These are phyloP conservation scores for Thuidium tamariscinum DNA, from an alignment of 225 moss, liverwort and hornwort genomes.

Conservation along the genomic window DNA sequence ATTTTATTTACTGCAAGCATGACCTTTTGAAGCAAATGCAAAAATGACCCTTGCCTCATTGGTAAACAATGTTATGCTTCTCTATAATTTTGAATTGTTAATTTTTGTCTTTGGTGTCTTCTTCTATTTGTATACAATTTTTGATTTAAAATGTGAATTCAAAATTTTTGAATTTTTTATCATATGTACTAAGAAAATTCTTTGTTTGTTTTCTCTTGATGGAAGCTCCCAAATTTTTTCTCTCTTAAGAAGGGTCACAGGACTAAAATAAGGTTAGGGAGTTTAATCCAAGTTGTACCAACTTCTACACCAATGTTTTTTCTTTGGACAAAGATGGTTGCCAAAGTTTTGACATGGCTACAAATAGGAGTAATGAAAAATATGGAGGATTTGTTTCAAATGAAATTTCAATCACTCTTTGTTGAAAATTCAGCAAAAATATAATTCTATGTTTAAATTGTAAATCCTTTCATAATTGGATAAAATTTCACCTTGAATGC, in stretches of 20 bases:
- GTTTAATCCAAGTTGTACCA: neutral
- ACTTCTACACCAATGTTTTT: neutral
- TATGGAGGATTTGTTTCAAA: neutral
- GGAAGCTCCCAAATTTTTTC: neutral
- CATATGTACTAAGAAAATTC: neutral
- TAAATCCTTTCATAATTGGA: neutral
- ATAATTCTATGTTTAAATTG: neutral
- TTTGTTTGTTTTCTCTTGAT: fast-evolving
- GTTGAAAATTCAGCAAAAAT: neutral
- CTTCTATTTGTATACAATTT: neutral
- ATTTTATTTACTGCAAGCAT: no score
- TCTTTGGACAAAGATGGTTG: neutral
- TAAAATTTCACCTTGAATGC: neutral
- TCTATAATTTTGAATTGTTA: fast-evolving
- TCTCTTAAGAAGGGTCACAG: fast-evolving
- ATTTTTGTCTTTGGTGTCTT: neutral
- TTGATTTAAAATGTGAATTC: neutral
- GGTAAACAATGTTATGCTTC: neutral
- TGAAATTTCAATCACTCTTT: neutral
- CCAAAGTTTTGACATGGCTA: neutral
- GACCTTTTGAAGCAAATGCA: no score
- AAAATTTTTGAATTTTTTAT: fast-evolving
- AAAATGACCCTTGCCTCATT: no score
- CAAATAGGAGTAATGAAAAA: neutral
- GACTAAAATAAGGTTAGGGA: neutral